Base-by-base conservation (phyloP, 2,329 filamentous ascomycete species). In the Trichophyton equinum region DNA sequence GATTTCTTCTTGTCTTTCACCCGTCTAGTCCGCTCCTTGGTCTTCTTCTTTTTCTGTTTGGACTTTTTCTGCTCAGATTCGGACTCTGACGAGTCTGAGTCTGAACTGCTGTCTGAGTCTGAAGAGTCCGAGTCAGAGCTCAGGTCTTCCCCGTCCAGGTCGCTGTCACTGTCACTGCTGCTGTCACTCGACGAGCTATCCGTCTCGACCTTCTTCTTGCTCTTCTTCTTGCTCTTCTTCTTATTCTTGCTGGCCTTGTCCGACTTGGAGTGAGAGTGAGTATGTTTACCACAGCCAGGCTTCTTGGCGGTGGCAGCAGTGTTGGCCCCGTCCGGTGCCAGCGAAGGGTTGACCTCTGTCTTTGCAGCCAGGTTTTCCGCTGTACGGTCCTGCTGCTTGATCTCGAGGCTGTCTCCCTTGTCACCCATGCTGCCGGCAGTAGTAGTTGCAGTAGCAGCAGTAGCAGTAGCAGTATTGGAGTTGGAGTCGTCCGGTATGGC, bases 91-190 rank as follows among this genome's bases (percentile, higher is more conserved):
- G 46, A 56, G 9, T 51, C 46, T 27, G 46, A 51, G 20, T 51
- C 46, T 20, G 44, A 53, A 15, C 22, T 25, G 40, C 40, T 58
- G n/a, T 46, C 40, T 3, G 53, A 56, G n/a, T 27, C 22, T 4
- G 46, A 51, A 4, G 46, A 51, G 20, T 27, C 20, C 13, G 46
- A 51, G 22, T 51, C 46, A 3, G 53, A 36, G 53, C 22, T 36
- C 27, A 7, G 9, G 3, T 73, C 62, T 73, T 71, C 56, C 66
- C 70, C 25, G 65, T 62, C 22, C 11, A 38, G 33, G 25, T 68
- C 67, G 15, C 67, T 63, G 3, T 68, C 68, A 38, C 36, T 66
- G 62, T 0, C 65, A 62, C 61, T 72, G 71, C 42, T 58, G 40
- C 57, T 58, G 25, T 58, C 57, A 44, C 36, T 44, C 4, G 38